Percentiles rank a stretch among this genome's conserved stretches.
These are phyloP conservation scores for Acacia acuminata DNA, from an alignment of 306 rosid genomes.

Conservation along the genomic window DNA sequence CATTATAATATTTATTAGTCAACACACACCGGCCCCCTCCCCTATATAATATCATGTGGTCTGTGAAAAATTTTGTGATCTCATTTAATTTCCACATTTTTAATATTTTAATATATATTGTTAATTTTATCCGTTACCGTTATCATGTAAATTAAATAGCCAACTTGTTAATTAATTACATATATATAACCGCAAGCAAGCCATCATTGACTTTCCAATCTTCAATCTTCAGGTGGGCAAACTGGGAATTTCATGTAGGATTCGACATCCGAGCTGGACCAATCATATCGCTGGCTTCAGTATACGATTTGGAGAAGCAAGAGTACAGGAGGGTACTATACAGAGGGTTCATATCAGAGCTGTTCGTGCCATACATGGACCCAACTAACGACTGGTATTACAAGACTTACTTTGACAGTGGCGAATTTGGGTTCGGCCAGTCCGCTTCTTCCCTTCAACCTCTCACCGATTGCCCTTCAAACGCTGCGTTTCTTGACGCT, in stretches of 20 bases:
- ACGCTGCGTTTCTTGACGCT: conserved; percentile 28
- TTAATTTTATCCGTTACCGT: no score
- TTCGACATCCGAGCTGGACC: conserved; percentile 31
- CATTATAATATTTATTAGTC: background rate
- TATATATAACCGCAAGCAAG: background rate
- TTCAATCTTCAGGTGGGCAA: conserved; percentile 34
- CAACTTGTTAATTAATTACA: background rate
- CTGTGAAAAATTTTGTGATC: background rate
- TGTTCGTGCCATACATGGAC: conserved; percentile 45
- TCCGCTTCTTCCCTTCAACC: conserved; percentile 38
- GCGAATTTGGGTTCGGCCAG: conserved; percentile 40
- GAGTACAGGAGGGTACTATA: conserved; percentile 32
- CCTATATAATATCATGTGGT: background rate
- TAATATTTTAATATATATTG: no score
- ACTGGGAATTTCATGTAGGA: conserved; percentile 45
- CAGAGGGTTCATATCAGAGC: conserved; percentile 39
- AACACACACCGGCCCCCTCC: background rate
- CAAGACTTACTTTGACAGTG: conserved; percentile 44
- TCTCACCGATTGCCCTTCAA: conserved; percentile 36
- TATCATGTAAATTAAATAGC: background rate
- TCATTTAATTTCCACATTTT: no score
- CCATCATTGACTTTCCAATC: background rate
- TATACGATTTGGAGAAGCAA: conserved; percentile 34
- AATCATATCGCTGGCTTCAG: conserved; percentile 35
- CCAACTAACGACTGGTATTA: conserved; percentile 42